Evolutionary conservation across 257 asterid species (phyloP), one percentile per base, ranked within the genome.

Genomic region (Cynanchum wilfordii): DNA sequence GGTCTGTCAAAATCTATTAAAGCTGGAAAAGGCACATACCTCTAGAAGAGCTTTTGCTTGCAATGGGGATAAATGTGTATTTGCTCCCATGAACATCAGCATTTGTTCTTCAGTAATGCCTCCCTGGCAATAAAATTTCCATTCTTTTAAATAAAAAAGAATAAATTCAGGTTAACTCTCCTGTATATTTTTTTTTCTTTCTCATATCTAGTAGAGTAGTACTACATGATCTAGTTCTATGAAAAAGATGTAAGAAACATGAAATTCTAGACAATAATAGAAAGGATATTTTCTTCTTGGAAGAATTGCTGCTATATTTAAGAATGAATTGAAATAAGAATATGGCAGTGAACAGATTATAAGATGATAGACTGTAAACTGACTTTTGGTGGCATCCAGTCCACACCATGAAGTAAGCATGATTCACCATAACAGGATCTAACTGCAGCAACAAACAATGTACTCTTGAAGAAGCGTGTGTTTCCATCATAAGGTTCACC

Each of bases 361-460:
- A 59, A 44, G 45, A n/a, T 17, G 16, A 44, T 45, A 56, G 59
- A 19, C 59, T 49, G 24, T 40, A 50, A 25, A 75, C 44, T 70
- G 73, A 94, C 97, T 96, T 94, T 94, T 51, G 99, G 99, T 42
- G 99, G 96, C 97, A 94, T 91, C 97, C 97, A 94, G 59, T 89
- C 99, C 75, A 88, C 95, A 69, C 99, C 99, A 75, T 94, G 99
- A 73, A 94, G 97, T 91, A 91, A 84, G 88, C 90, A 89, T 79
- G 97, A 89, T 89, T 94, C 97, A 47, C 91, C 96, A 73, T 94
- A 94, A 76, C 96, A 91, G 68, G 99, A 94, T 81, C 99, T 86
- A 87, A 94, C 96, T 10, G 99, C 98, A 79, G 99, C 99, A 77
- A 89, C 99, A 83, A 94, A 94, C 70, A 91, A 89, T 19, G 98